Evolutionary conservation across 768 basidiomycete genomes (phyloP).

Genomic region (Leccinellum luteum): DNA sequence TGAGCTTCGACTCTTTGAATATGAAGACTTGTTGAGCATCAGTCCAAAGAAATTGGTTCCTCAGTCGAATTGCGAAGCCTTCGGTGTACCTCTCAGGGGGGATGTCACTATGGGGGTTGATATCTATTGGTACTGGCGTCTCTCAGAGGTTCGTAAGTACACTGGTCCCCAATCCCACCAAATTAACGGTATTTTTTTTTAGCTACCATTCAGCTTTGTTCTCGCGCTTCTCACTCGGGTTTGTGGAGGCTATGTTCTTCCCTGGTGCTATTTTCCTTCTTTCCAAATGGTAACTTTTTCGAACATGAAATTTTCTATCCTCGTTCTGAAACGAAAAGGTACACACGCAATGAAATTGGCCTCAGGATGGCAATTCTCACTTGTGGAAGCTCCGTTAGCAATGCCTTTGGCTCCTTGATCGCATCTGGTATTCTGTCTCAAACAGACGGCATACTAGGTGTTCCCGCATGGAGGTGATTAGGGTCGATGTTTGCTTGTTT

Average conservation of each 20-base stretch:
- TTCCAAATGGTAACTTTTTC: constrained; percentile 50
- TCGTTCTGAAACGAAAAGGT: constrained; percentile 24
- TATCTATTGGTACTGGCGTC: constrained; percentile 53
- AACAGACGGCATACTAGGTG: constrained; percentile 66
- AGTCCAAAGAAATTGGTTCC: constrained; percentile 56
- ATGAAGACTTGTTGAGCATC: not conserved
- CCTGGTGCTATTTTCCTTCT: constrained; percentile 66
- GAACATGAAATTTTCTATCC: not conserved
- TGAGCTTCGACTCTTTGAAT: constrained; percentile 29
- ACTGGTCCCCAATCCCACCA: not conserved
- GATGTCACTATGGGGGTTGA: constrained; percentile 69
- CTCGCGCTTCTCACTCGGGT: constrained; percentile 78
- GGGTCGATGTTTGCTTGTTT: not conserved
- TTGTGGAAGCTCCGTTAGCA: constrained; percentile 71
- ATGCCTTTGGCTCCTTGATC: constrained; percentile 77
- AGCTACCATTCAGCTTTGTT: constrained; percentile 59
- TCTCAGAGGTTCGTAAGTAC: constrained; percentile 26
- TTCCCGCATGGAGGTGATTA: constrained; percentile 67
- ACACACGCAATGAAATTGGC: constrained; percentile 67
- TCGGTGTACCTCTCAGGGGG: constrained; percentile 62
- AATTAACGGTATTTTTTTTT: not conserved
- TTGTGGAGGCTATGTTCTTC: constrained; percentile 66
- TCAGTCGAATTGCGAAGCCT: constrained; percentile 62
- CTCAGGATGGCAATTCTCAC: constrained; percentile 62
- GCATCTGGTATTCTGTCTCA: constrained; percentile 71